Base-by-base conservation (phyloP, 164 flowering plant genomes). In the Nymphaea thermarum region DNA sequence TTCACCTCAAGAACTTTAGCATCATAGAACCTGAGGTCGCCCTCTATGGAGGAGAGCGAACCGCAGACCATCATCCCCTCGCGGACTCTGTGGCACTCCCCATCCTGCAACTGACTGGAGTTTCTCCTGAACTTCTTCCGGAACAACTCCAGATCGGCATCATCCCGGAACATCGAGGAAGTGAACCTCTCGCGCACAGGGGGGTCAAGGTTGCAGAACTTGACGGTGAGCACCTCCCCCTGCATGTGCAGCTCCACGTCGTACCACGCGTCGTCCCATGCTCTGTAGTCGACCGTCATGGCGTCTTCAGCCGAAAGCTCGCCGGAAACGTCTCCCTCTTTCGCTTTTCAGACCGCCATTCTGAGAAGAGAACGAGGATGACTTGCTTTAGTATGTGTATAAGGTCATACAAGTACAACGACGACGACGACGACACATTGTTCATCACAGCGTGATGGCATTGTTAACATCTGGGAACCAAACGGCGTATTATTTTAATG, bases 221-320 rank as follows among this genome's bases (percentile, higher is more conserved):
- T 75, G n/a, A 82, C 77, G n/a, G 62, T 79, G 4, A 82, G 75
- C 1, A 51, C 73, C 12, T 77, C 72, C 3, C 42, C 43, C 3
- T 47, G 43, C 10, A 75, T 60, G 12, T 42, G 41, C 6, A 84
- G 41, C 0, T 18, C 3, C 16, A 79, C 84, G 66, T 47, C 67
- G 65, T 85, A 84, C 89, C 89, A 84, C 4, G 91, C 87, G 61
- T 82, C 87, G 59, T 86, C 68, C 2, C 41, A 71, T 10, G 65
- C 15, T 42, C 73, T 70, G 75, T 74, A 85, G 68, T 86, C 91
- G 16, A 80, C 36, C 36, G 36, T 25, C 36, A 25, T 25, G 36
- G 36, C 36, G 36, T 25, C 36, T 25, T 25, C 36, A 25, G 36
- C 36, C 36, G 36, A 25, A 25, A 25, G 36, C 36, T 25, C 36